Percentiles rank a stretch among this genome's conserved stretches.
Evolutionary conservation across 1,284 basidiomycete genomes (phyloP).

Genomic region (Leccinum griseonigrum): DNA sequence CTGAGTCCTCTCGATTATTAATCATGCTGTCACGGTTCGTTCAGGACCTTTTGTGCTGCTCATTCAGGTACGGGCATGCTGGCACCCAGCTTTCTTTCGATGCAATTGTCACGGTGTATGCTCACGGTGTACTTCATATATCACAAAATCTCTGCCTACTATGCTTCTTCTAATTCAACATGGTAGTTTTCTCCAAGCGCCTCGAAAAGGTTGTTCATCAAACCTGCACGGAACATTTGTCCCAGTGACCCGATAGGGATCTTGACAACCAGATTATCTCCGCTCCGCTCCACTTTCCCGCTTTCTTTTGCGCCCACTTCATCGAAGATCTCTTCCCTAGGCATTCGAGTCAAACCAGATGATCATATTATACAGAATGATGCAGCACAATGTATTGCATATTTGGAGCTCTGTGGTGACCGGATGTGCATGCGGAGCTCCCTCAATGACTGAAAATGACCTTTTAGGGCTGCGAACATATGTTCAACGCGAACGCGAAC

Average conservation of each 20-base stretch:
- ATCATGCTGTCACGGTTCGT: no score
- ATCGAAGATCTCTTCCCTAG: not conserved
- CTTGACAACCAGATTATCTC: not conserved
- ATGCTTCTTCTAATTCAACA: no score
- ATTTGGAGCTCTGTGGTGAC: not conserved
- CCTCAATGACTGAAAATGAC: not conserved
- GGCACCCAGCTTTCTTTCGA: no score
- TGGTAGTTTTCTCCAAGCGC: no score
- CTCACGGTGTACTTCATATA: no score
- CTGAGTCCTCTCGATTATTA: no score
- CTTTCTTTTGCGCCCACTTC: not conserved
- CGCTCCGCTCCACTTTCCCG: not conserved
- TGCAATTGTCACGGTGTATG: no score
- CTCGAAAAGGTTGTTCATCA: not conserved
- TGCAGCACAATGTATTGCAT: not conserved
- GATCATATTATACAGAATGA: not conserved
- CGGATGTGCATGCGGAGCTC: not conserved
- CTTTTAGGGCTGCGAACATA: not conserved
- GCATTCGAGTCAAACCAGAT: not conserved
- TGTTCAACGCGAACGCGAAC: not conserved
- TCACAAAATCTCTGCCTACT: no score
- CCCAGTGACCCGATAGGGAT: not conserved
- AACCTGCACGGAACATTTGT: not conserved
- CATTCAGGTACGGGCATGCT: no score
- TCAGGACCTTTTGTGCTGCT: no score